Evolutionary conservation across 257 asterid species (phyloP).

Genomic region (Capsicum pubescens): DNA sequence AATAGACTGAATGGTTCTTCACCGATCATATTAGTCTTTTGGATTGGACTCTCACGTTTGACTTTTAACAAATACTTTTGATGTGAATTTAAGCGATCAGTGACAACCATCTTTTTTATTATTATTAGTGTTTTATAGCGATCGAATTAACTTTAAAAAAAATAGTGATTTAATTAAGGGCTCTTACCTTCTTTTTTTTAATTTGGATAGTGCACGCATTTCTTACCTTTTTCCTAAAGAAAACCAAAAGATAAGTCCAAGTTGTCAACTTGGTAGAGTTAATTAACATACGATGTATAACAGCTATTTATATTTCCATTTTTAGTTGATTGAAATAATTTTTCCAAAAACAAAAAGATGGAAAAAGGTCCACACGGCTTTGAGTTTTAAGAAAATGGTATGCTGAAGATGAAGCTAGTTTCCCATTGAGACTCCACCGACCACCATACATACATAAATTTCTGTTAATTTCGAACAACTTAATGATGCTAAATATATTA

Average conservation of each 20-base stretch:
- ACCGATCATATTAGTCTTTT: too few relatives aligned
- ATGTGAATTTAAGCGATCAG: too few relatives aligned
- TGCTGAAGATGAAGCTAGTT: too few relatives aligned
- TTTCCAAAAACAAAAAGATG: too few relatives aligned
- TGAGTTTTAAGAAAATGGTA: not conserved
- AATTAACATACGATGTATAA: not conserved
- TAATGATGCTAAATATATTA: too few relatives aligned
- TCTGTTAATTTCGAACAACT: too few relatives aligned
- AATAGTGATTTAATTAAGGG: too few relatives aligned
- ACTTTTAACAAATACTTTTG: too few relatives aligned
- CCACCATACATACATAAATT: not conserved
- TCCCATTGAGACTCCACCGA: slow-evolving; percentile 24
- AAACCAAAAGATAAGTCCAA: not conserved
- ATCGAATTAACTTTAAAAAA: not conserved
- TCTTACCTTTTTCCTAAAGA: not conserved
- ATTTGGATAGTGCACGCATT: not conserved
- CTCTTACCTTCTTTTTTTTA: not conserved
- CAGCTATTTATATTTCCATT: not conserved
- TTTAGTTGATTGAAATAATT: not conserved
- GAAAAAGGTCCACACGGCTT: slow-evolving; percentile 38
- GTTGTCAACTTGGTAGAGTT: not conserved
- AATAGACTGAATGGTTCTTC: too few relatives aligned
- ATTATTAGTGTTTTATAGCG: not conserved
- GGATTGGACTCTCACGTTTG: too few relatives aligned
- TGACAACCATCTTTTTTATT: not conserved